Conservation (phyloP, 192 early-diverging fungal species). For the Mortierella claussenii region DNA sequence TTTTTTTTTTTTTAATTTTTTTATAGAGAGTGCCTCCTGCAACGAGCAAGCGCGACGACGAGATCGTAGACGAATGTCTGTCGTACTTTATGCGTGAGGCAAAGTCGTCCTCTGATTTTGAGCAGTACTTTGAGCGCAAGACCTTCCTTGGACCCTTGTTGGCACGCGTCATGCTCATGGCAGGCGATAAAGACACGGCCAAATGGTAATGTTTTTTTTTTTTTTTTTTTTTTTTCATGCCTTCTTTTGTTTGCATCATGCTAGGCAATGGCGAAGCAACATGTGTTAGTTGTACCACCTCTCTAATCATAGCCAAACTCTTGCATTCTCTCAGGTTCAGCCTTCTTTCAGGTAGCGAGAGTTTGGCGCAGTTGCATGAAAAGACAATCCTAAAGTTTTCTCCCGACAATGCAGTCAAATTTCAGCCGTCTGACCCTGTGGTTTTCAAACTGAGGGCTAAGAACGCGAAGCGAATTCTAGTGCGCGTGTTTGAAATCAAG, state of each 20-base stretch:
- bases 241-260: neutral
- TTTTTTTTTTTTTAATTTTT: neutral
- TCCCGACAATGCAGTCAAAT: conserved; percentile 13
- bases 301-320: neutral
- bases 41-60: conserved; percentile 9
- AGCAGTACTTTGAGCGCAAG: conserved; percentile 27
- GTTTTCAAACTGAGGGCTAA: conserved; percentile 50
- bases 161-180: conserved; percentile 34
- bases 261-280: too few species aligned
- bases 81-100: conserved; percentile 24
- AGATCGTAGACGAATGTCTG: conserved; percentile 28
- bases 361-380: conserved; percentile 13
- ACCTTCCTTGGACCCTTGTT: conserved; percentile 35
- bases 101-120: conserved; percentile 34
- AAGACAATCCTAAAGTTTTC: conserved; percentile 38
- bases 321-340: conserved; percentile 15
- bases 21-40: conserved; percentile 23
- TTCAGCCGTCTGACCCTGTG: conserved; percentile 48
- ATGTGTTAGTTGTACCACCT: too few species aligned
- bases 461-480: conserved; percentile 49
- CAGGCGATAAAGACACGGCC: conserved; percentile 26
- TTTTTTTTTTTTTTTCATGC: neutral
- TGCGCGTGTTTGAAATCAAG: conserved; percentile 60
- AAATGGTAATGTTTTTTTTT: conserved; percentile 28
- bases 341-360: conserved; percentile 18